Conservation (phyloP, 495 filamentous ascomycete species). For the Penicillium samsonianum region DNA sequence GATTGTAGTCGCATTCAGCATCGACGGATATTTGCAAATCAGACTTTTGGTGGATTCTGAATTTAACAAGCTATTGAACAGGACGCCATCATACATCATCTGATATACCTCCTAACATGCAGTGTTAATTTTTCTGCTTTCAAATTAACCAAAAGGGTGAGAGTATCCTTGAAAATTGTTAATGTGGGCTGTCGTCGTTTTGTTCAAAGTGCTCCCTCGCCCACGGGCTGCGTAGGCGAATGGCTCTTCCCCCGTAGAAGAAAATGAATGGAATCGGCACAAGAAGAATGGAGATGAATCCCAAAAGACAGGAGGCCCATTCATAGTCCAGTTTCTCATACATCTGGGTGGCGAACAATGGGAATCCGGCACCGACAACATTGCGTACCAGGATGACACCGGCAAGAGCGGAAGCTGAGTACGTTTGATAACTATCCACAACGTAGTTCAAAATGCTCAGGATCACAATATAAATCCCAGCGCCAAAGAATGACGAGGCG, state of each 20-base stretch:
- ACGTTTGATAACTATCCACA: no score
- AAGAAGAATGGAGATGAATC: conserved; percentile 44
- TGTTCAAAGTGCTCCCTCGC: conserved; percentile 45
- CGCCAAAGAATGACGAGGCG: no score
- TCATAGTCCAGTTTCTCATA: conserved; percentile 60
- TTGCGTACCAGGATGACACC: conserved; percentile 23
- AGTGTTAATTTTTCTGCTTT: no score
- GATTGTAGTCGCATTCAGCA: no score
- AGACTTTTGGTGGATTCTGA: no score
- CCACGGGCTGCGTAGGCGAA: conserved; percentile 45
- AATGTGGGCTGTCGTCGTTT: conserved; percentile 37
- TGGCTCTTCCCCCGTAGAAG: conserved; percentile 36
- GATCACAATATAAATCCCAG: conserved; percentile 12
- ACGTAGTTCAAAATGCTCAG: conserved; percentile 32
- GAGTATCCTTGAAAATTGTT: neutral
- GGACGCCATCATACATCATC: no score
- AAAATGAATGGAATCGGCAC: conserved; percentile 59
- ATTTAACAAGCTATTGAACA: no score
- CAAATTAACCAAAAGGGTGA: no score
- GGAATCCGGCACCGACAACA: conserved; percentile 47
- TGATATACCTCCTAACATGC: no score
- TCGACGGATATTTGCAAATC: no score
- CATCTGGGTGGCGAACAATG: conserved; percentile 53
- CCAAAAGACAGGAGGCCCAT: conserved; percentile 62
- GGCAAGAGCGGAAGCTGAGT: no score